A percentile compares a stretch with the other conserved stretches of the same genome.
These are phyloP conservation scores for Cardiospermum halicacabum DNA, from an alignment of 345 rosid species.

Conservation along the genomic window DNA sequence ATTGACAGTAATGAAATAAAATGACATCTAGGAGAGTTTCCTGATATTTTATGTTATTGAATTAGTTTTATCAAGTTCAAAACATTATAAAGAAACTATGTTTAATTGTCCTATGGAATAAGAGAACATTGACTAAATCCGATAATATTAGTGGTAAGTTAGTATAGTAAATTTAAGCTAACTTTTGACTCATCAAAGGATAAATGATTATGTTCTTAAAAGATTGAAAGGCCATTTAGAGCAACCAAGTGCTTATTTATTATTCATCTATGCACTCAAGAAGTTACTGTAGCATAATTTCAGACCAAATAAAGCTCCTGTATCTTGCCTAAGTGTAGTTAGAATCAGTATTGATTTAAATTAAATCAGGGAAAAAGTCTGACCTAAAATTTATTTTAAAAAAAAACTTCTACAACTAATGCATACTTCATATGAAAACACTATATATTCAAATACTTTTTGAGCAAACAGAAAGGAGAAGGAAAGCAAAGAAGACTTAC, in stretches of 20 bases:
- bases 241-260: background rate
- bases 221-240: no score
- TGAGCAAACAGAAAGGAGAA: background rate
- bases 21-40: background rate
- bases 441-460: background rate
- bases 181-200: background rate
- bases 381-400: background rate
- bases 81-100: background rate
- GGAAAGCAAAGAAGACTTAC: slow-evolving; percentile 40
- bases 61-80: background rate
- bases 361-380: background rate
- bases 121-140: background rate
- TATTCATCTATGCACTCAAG: background rate
- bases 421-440: background rate
- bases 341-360: background rate
- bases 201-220: no score
- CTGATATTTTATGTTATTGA: background rate
- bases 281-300: background rate
- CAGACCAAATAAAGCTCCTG: background rate
- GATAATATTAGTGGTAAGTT: background rate
- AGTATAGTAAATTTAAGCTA: background rate
- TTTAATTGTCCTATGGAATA: background rate
- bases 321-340: background rate
- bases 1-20: no score
- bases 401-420: background rate